A percentile compares a stretch with the other conserved stretches of the same genome.
Conservation (phyloP, 495 filamentous ascomycete genomes). For the Talaromyces liani region DNA sequence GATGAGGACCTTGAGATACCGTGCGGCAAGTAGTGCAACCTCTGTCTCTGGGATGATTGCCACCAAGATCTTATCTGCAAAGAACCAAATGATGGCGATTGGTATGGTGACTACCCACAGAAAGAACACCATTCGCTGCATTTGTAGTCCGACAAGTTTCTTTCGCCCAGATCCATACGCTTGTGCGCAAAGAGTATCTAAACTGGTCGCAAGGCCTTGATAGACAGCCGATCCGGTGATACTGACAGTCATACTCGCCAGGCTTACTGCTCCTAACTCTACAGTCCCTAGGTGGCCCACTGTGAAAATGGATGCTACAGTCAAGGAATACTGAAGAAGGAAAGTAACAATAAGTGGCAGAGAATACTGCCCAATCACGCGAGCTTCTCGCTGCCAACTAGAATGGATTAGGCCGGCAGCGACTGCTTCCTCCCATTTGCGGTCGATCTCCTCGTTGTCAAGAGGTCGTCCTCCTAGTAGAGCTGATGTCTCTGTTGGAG, state of each 20-base stretch:
- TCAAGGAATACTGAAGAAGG: constrained; percentile 67
- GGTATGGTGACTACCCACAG: constrained; percentile 58
- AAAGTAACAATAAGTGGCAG: constrained; percentile 63
- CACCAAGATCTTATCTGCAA: constrained; percentile 50
- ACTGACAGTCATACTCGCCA: constrained; percentile 63
- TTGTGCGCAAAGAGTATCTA: constrained; percentile 72
- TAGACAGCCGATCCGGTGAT: constrained; percentile 69
- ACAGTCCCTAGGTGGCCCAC: constrained; percentile 58
- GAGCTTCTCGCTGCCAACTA: constrained; percentile 74
- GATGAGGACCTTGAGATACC: constrained; percentile 59
- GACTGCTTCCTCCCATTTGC: constrained; percentile 77
- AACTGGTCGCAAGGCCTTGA: constrained; percentile 63
- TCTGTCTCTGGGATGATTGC: constrained; percentile 59
- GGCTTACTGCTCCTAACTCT: constrained; percentile 55
- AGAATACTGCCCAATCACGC: constrained; percentile 58
- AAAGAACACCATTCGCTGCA: constrained; percentile 63
- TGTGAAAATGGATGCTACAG: constrained; percentile 62
- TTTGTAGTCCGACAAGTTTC: constrained; percentile 62
- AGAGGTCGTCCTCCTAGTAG: constrained; percentile 36
- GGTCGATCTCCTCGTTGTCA: constrained; percentile 34
- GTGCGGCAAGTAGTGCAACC: constrained; percentile 55
- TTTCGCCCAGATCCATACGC: constrained; percentile 67
- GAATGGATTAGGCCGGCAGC: constrained; percentile 66
- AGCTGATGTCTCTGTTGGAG: constrained; percentile 42
- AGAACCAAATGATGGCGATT: constrained; percentile 57